Conservation (phyloP, 345 rosid genomes). For the Salix udensis region DNA sequence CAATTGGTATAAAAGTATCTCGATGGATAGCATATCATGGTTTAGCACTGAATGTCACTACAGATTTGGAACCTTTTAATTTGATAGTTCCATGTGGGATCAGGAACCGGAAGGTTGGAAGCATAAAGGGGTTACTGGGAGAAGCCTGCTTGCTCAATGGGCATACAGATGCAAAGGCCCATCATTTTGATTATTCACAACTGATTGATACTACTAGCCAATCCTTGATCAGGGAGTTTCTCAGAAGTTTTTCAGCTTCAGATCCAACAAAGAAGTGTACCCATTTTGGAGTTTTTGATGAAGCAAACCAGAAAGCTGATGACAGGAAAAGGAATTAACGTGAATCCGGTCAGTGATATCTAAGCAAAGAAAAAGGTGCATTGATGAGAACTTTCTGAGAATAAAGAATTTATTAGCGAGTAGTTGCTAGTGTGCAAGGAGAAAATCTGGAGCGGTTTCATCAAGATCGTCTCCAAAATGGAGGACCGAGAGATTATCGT, state of each 20-base stretch:
- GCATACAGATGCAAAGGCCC: not conserved
- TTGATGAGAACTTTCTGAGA: not conserved
- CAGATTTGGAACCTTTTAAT: constrained; percentile 63
- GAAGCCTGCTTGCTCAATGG: constrained; percentile 13
- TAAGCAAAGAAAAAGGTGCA: not conserved
- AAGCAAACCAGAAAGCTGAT: not conserved
- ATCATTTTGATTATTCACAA: constrained; percentile 23
- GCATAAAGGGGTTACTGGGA: constrained; percentile 44
- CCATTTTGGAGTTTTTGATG: not conserved
- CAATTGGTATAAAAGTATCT: constrained; percentile 70
- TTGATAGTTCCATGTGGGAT: constrained; percentile 82
- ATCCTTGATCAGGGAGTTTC: constrained; percentile 59
- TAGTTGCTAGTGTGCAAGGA: not conserved
- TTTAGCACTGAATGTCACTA: constrained; percentile 72
- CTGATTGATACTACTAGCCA: constrained; percentile 44
- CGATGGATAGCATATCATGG: constrained; percentile 79
- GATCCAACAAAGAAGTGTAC: constrained; percentile 5
- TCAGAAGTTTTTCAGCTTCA: constrained; percentile 63
- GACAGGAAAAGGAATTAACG: not conserved
- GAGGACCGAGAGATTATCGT: not conserved
- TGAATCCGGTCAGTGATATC: not conserved
- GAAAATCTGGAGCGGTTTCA: not conserved
- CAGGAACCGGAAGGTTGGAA: constrained; percentile 60
- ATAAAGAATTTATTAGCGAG: not conserved
- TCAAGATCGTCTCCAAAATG: not conserved